These are phyloP conservation scores for Acarospora socialis DNA, from an alignment of 2,329 filamentous ascomycete genomes.

Conservation along the genomic window DNA sequence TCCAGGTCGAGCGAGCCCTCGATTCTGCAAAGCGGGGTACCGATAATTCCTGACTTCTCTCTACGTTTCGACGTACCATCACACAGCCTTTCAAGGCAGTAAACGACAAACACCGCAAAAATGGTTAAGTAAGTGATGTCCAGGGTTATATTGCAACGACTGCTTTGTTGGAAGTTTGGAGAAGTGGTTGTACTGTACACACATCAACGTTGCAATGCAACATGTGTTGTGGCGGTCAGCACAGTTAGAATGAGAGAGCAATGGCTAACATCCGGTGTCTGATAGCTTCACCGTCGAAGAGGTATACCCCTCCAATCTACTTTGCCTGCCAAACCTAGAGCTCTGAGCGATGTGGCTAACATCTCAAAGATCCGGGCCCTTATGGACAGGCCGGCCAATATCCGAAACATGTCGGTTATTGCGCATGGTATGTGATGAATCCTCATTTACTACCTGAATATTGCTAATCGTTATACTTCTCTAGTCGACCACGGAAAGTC, in stretches of 20 bases:
- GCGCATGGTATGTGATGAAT: slow-evolving; percentile 58
- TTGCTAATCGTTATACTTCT: slow-evolving; percentile 4
- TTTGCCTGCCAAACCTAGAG: not conserved
- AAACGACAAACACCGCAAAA: slow-evolving; percentile 61
- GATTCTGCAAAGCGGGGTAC: slow-evolving; percentile 23
- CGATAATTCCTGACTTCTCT: not conserved
- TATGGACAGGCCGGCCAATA: slow-evolving; percentile 43
- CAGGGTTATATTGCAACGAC: not conserved
- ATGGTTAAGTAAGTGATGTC: slow-evolving; percentile 91
- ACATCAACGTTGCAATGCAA: too few relatives aligned
- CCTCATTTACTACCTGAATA: not conserved
- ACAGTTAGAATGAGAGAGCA: slow-evolving; percentile 12
- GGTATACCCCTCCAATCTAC: slow-evolving; percentile 33
- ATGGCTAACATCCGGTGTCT: slow-evolving; percentile 21
- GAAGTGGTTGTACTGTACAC: not conserved
- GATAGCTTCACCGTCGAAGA: slow-evolving; percentile 94
- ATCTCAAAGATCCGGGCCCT: slow-evolving; percentile 28
- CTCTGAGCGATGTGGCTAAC: too few relatives aligned
- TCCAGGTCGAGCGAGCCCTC: slow-evolving; percentile 30
- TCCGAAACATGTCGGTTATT: slow-evolving; percentile 99
- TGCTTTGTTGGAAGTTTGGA: not conserved
- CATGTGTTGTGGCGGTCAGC: slow-evolving; percentile 12
- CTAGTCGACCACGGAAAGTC: slow-evolving; percentile 98
- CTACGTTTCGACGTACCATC: not conserved
- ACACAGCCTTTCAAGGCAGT: slow-evolving; percentile 7